Base-by-base conservation (phyloP, 1,284 basidiomycete genomes). In the Sanghuangporus sanghuang region DNA sequence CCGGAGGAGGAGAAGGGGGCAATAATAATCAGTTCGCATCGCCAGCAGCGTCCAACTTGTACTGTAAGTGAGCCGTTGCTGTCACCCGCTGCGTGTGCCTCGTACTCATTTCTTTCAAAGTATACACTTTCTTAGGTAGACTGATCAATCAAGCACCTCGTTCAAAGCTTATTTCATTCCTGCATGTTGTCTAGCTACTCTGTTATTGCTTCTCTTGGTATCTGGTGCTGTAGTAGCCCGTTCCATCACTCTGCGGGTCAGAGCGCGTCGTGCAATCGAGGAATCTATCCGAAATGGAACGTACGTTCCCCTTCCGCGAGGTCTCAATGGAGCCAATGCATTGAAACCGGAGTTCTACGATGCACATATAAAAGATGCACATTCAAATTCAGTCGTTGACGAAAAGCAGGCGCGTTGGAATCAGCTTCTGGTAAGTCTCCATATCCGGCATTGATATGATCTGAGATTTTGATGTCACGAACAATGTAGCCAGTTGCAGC, bases 211-310 rank as follows among this genome's bases (percentile, higher is more conserved):
- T n/a, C 78, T 88, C 35, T 75, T 78, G 55, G 81, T 88, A n/a
- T 86, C 84, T 9, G 80, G 79, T 3, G 84, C 84, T 21, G 86
- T 88, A 68, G 79, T 88, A 67, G 67, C 81, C 59, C 84, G 86
- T 38, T 86, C 85, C 11, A 77, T 85, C 64, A 67, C 85, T 52
- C 75, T 88, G 18, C 80, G 86, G 3, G 73, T 84, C 14, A 79
- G 86, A 2, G 83, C 85, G 64, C 80, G 81, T 14, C 78, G 76
- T 8, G 69, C 83, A 64, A 73, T 88, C 49, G 84, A 82, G 55
- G 83, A 86, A 63, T 85, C 86, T 12, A 85, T 88, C 67, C 77
- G 79, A 32, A 82, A 84, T 65, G 86, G 85, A 16, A 83, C 85
- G 4, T 85, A 80, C 79, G 65, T 81, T 16, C 80, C 81, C 1